Base-by-base conservation (phyloP, 208 protist species). In the Acanthamoeba lenticulata region DNA sequence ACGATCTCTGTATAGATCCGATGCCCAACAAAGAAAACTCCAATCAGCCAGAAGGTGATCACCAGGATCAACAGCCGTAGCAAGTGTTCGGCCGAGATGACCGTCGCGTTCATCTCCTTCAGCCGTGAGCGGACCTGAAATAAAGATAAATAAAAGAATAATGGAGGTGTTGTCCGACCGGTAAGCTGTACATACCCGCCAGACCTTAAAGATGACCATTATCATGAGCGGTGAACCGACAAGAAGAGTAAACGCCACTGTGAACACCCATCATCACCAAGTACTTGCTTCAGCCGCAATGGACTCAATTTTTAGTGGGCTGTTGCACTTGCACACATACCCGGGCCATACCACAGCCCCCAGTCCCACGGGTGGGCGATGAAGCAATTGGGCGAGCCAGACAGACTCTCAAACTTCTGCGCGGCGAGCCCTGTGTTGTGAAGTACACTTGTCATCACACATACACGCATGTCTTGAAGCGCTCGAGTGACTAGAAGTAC, bases 261-360 rank as follows among this genome's bases (percentile, higher is more conserved):
- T 21, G 27, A 60, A 9, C 52, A 24, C 47, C 9, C 47, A 15
- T 15, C 47, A 52, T 52, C 5, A 5, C 5, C 47, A 52, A 5
- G 47, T 52, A n/a, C n/a, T n/a, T n/a, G n/a, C n/a, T n/a, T n/a
- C n/a, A n/a, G n/a, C n/a, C n/a, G n/a, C n/a, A n/a, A n/a, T n/a
- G n/a, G n/a, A n/a, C n/a, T n/a, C n/a, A n/a, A n/a, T n/a, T n/a
- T n/a, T n/a, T n/a, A n/a, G n/a, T n/a, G n/a, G n/a, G n/a, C n/a
- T n/a, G n/a, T n/a, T n/a, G n/a, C n/a, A n/a, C n/a, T n/a, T n/a
- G n/a, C n/a, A n/a, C n/a, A 24, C 52, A 2, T 60, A 60, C 52
- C 52, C 36, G 83, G 55, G 19, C 7, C 55, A 34, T 90, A 90
- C 45, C 55, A 90, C 7, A 90, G 83, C 2, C 83, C 83, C 83